These are phyloP conservation scores for Glaciozyma martinii DNA, from an alignment of 768 basidiomycete species.

Conservation along the genomic window DNA sequence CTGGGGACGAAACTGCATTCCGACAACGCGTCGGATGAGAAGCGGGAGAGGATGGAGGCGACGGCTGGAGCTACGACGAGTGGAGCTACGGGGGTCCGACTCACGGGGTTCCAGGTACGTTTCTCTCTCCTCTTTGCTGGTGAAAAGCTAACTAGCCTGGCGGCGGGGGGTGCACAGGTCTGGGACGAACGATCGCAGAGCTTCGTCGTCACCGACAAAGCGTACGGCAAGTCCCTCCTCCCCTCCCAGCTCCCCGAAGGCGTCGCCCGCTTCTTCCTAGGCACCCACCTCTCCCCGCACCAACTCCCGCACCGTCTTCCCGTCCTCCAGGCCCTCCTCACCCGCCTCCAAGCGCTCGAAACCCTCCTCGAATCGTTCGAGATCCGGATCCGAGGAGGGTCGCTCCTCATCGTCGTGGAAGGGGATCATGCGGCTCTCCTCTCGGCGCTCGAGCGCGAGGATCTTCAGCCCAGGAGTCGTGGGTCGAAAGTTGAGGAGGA, in stretches of 20 bases:
- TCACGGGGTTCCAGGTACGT: slow-evolving; percentile 84
- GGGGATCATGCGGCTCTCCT: slow-evolving; percentile 46
- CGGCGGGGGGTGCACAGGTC: slow-evolving; percentile 47
- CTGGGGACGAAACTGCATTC: slow-evolving; percentile 86
- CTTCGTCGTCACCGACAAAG: slow-evolving; percentile 59
- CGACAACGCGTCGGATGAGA: slow-evolving; percentile 52
- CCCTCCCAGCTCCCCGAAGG: slow-evolving; percentile 63
- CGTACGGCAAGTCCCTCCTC: slow-evolving; percentile 69
- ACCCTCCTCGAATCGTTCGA: slow-evolving; percentile 50
- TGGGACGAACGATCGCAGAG: slow-evolving; percentile 54
- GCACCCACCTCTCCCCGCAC: slow-evolving; percentile 1
- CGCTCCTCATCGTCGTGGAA: slow-evolving; percentile 73
- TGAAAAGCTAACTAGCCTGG: too few relatives aligned
- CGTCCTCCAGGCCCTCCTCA: slow-evolving; percentile 53
- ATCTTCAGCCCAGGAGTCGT: slow-evolving; percentile 32
- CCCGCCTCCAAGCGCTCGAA: slow-evolving; percentile 41
- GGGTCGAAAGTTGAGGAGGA: slow-evolving; percentile 43
- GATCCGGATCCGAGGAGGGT: slow-evolving; percentile 71
- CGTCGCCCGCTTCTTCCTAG: slow-evolving; percentile 59
- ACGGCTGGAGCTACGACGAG: slow-evolving; percentile 64
- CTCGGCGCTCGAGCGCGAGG: slow-evolving; percentile 35
- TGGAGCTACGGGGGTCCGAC: slow-evolving; percentile 60
- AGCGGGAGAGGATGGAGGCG: slow-evolving; percentile 66
- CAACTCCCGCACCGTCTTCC: slow-evolving; percentile 48
- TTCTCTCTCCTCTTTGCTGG: background rate